A percentile compares a stretch with the other conserved stretches of the same genome.
phyloP scores from a whole-genome alignment of 2,329 filamentous ascomycete species.

The Scedosporium boydii region DNA sequence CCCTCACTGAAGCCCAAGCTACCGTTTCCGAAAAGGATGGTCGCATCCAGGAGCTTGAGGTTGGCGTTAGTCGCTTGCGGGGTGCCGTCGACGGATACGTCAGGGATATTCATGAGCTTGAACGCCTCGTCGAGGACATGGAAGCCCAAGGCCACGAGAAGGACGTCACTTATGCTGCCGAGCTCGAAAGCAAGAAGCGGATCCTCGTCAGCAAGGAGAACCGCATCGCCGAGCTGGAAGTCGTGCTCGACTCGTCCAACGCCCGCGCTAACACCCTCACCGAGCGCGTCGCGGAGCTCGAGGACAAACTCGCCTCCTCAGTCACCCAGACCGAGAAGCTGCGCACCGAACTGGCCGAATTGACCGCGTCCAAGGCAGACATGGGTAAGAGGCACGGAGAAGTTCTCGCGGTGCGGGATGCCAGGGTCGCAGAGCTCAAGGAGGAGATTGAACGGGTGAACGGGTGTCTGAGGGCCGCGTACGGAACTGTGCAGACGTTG shows the following conservation, averaged over 20 bases:
- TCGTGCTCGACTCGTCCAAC: constrained; percentile 30
- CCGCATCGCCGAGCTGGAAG: constrained; percentile 31
- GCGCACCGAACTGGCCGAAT: constrained; percentile 1
- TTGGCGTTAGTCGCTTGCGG: constrained; percentile 39
- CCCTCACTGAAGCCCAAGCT: constrained; percentile 25
- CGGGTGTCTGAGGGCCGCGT: constrained; percentile 32
- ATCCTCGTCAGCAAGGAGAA: constrained; percentile 26
- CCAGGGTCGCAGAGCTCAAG: constrained; percentile 37
- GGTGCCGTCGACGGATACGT: constrained; percentile 42
- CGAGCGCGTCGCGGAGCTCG: constrained; percentile 25
- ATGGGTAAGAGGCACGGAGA: constrained; percentile 20
- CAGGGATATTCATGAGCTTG: constrained; percentile 43
- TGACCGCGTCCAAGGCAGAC: constrained; percentile 4
- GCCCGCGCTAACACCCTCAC: constrained; percentile 28
- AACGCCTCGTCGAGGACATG: constrained; percentile 37
- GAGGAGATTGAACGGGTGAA: constrained; percentile 38
- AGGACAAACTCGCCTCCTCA: constrained; percentile 22
- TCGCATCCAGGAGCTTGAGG: constrained; percentile 35
- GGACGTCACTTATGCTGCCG: constrained; percentile 20
- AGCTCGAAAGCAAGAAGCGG: constrained; percentile 21
- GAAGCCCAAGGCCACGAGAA: constrained; percentile 28
- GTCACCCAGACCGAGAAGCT: constrained; percentile 14
- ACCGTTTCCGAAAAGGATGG: not conserved
- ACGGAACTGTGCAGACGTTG: constrained; percentile 34
- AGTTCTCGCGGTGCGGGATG: constrained; percentile 41